Conservation (phyloP, 441 rosid genomes). For the Adansonia rubrostipa region DNA sequence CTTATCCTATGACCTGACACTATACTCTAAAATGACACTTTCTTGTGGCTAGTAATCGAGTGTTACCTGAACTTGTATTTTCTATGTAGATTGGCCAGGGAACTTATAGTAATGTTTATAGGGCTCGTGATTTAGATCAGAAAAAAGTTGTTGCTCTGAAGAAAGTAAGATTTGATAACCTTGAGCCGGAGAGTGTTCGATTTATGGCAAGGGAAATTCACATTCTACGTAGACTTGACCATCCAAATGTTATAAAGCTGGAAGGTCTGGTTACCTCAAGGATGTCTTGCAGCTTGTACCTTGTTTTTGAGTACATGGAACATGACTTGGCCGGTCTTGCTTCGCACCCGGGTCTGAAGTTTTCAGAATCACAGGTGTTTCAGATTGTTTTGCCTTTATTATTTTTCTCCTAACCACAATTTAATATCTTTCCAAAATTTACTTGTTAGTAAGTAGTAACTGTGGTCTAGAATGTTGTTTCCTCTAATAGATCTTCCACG, state of each 20-base stretch:
- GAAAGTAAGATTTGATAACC: slow-evolving; percentile 89
- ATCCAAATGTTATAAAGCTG: slow-evolving; percentile 86
- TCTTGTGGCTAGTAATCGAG: background rate
- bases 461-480: background rate
- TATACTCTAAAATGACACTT: slow-evolving; percentile 14
- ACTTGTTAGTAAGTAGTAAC: background rate
- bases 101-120: slow-evolving; percentile 94
- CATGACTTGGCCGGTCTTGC: slow-evolving; percentile 98
- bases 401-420: background rate
- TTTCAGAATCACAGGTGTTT: slow-evolving; percentile 82
- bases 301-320: slow-evolving; percentile 94
- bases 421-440: slow-evolving; percentile 2
- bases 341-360: slow-evolving; percentile 79
- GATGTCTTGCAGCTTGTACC: slow-evolving; percentile 95
- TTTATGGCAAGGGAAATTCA: slow-evolving; percentile 99
- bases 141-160: slow-evolving; percentile 87
- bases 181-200: slow-evolving; percentile 97
- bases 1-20: slow-evolving; percentile 14
- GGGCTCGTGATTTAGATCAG: slow-evolving; percentile 91
- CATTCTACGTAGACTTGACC: slow-evolving; percentile 91
- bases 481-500: background rate
- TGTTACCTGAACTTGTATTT: slow-evolving; percentile 26
- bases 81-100: slow-evolving; percentile 95
- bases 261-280: slow-evolving; percentile 98
- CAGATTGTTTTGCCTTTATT: slow-evolving; percentile 1